phyloP scores from a whole-genome alignment of 1,284 basidiomycete species.

The Ustilago nuda region DNA sequence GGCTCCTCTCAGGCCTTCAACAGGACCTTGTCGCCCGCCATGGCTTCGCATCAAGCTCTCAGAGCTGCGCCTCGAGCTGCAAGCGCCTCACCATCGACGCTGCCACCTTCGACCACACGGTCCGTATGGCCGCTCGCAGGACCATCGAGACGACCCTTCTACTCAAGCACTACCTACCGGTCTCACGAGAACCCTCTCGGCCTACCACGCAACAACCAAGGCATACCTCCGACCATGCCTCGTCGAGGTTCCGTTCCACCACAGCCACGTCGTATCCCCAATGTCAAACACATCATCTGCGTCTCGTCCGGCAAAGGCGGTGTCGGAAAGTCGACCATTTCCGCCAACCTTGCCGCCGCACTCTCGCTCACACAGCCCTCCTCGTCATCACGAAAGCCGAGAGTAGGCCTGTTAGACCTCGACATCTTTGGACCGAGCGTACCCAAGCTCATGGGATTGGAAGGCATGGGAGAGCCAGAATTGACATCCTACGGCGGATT shows the following conservation, averaged over 20 bases:
- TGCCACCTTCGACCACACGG: not conserved
- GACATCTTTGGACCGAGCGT: constrained; percentile 96
- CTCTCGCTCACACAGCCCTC: constrained; percentile 69
- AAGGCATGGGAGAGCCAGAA: constrained; percentile 81
- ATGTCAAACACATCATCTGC: constrained; percentile 77
- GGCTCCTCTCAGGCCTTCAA: not conserved
- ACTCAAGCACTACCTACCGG: not conserved
- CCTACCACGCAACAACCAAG: constrained; percentile 62
- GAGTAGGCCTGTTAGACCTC: constrained; percentile 89
- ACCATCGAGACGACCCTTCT: constrained; percentile 5
- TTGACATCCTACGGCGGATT: constrained; percentile 78
- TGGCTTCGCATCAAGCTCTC: too few species aligned
- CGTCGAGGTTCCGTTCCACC: constrained; percentile 69
- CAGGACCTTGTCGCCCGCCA: not conserved
- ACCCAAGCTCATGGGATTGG: constrained; percentile 94
- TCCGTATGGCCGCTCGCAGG: not conserved
- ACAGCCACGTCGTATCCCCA: constrained; percentile 71
- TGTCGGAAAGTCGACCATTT: constrained; percentile 94
- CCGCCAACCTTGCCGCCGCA: constrained; percentile 86
- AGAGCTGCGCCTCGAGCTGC: not conserved
- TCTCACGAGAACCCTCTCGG: constrained; percentile 65
- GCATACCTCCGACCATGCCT: constrained; percentile 61
- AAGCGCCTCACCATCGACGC: not conserved
- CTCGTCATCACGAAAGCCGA: constrained; percentile 36
- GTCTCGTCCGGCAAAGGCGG: constrained; percentile 97